Base-by-base conservation (phyloP, 2,329 filamentous ascomycete species). In the Talaromyces islandicus region DNA sequence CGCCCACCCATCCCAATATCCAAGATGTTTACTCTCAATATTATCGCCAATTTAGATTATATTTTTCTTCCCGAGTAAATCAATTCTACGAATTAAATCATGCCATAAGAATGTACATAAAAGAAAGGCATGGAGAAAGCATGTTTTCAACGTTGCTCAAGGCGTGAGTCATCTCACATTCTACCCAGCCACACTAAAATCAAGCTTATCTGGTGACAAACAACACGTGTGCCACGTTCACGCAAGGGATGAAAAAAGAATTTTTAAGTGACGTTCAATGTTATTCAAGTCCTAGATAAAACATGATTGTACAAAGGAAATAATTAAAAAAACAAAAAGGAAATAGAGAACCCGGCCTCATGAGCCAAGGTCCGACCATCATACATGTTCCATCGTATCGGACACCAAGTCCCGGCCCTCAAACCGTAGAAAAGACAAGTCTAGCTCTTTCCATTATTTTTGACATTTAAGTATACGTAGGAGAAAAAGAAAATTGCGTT, bases 281-380 rank as follows among this genome's bases (percentile, higher is more conserved):
- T 55, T 43, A 46, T 46, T 46, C 43, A 46, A 46, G 7, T 46
- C 43, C 43, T 46, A 55, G 7, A 43, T 41, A 27, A 56, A 48
- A 62, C 54, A 60, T 59, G 58, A 62, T 56, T 60, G 46, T 59
- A 60, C 60, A 62, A 62, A 62, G 60, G 60, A 62, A 62, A 62
- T 60, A 56, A 60, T 50, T 24, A 58, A 27, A 43, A 51, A 46
- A 58, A 27, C 30, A 51, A 46, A 38, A 48, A 21, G 30, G 27
- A 19, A 29, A 54, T 54, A 29, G 21, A 9, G 52, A 56, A 32
- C 52, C 41, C 3, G 43, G 32, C 51, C 17, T 24, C 17, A 46
- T 21, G 11, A 51, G 51, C 53, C n/a, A 7, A 48, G 19, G 38
- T 52, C 48, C 50, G 11, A 24, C 59, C 59, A 61, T 61, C 59